Base-by-base conservation (phyloP, 2,329 filamentous ascomycete genomes). In the Trichoderma cornu-damae region DNA sequence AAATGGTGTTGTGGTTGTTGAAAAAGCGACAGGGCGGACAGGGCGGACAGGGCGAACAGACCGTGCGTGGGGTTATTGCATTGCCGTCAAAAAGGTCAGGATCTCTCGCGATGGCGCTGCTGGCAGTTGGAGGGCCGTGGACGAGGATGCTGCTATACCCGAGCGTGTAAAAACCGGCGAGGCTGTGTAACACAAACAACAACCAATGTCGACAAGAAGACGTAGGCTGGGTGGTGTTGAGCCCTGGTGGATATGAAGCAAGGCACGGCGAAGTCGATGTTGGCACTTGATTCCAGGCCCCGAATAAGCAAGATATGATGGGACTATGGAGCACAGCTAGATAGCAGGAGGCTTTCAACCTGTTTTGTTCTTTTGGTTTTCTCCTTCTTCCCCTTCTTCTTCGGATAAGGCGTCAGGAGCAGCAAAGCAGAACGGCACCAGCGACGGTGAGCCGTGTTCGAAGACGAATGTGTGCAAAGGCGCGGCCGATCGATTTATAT, bases 1-100 rank as follows among this genome's bases (percentile, higher is more conserved):
- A 32, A 49, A 52, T 51, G 47, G 52, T 46, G 53, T 40, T 34
- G 32, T 49, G 14, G 16, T 32, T 57, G 20, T 34, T 30, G 43
- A 44, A 46, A 57, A 26, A n/a, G 28, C n/a, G 34, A 43, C 48
- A 44, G 12, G 55, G 43, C 30, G 22, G 38, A 32, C 37, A 38
- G 52, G n/a, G n/a, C n/a, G 28, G 34, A 43, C 48, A 44, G 12
- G 55, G 43, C 30, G 22, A 44, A 32, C 37, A 38, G 52, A 46
- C n/a, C 26, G 32, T 53, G 30, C n/a, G 44, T 60, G 34, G 55
- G 47, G 46, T 61, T 64, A 59, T 61, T 47, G 63, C 63, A 65
- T 65, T n/a, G 58, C 57, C 60, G 62, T 61, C 61, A 57, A 55
- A 57, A 55, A 62, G 47, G 47, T 28, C 46, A 46, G 44, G 52